These are phyloP conservation scores for Phialocephala subalpina DNA, from an alignment of 2,329 filamentous ascomycete species.

Conservation along the genomic window DNA sequence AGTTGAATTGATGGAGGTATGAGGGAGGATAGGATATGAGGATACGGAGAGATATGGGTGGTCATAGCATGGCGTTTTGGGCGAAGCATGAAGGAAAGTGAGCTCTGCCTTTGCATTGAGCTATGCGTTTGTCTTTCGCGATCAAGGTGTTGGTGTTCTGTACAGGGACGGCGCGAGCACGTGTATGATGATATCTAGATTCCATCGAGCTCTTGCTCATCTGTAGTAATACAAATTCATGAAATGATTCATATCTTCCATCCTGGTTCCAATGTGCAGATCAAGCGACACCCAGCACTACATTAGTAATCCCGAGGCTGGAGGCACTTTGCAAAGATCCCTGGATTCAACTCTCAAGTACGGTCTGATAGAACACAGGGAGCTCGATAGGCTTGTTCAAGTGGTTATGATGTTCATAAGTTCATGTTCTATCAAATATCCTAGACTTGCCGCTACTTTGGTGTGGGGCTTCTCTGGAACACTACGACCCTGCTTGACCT, in stretches of 20 bases:
- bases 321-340: too few relatives aligned
- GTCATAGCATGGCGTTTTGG: slow-evolving; percentile 17
- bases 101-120: slow-evolving; percentile 39
- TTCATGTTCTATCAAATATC: too few relatives aligned
- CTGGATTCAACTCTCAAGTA: too few relatives aligned
- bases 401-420: too few relatives aligned
- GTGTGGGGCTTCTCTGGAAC: too few relatives aligned
- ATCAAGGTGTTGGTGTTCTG: slow-evolving; percentile 17
- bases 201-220: slow-evolving; percentile 9
- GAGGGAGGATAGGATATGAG: not conserved
- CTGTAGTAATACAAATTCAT: slow-evolving; percentile 12
- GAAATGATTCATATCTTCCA: not conserved
- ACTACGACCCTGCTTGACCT: not conserved
- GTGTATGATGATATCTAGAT: slow-evolving; percentile 27
- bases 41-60: not conserved
- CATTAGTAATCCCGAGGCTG: too few relatives aligned
- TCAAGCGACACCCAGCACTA: not conserved
- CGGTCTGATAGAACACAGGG: too few relatives aligned
- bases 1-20: slow-evolving; percentile 65
- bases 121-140: not conserved
- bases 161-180: slow-evolving; percentile 15
- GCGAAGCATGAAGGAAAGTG: slow-evolving; percentile 15
- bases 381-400: too few relatives aligned
- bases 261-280: not conserved
- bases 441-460: too few relatives aligned